phyloP scores from a whole-genome alignment of 2,329 filamentous ascomycete genomes.

The Lasiodiplodia sp. region DNA sequence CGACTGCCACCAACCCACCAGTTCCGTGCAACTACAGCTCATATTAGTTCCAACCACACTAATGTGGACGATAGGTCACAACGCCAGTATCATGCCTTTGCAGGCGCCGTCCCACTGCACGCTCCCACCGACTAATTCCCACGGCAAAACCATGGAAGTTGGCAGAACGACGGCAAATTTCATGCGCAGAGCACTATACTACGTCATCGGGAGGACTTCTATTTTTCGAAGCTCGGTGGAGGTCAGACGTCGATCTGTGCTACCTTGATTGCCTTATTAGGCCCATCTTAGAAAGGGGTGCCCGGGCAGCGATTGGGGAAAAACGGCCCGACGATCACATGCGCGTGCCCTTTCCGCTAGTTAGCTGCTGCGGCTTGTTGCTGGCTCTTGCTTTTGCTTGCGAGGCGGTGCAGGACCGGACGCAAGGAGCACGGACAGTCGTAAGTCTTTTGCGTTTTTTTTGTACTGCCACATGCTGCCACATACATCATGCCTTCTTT shows the following conservation, averaged over 20 bases:
- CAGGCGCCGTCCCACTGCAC: not conserved
- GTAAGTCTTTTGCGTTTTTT: not conserved
- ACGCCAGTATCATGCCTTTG: not conserved
- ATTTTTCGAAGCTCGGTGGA: not conserved
- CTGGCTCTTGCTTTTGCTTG: slow-evolving; percentile 1
- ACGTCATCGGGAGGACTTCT: not conserved
- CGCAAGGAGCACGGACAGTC: slow-evolving; percentile 12
- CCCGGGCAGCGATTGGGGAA: not conserved
- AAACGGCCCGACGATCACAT: not conserved
- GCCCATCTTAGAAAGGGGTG: not conserved
- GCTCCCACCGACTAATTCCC: not conserved
- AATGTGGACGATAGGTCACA: not conserved
- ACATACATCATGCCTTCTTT: not conserved
- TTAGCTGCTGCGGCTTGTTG: not conserved
- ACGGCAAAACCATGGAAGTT: not conserved
- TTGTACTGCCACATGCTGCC: slow-evolving; percentile 25
- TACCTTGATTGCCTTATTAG: not conserved
- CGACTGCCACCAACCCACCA: not conserved
- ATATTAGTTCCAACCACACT: not conserved
- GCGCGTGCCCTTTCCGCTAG: not conserved
- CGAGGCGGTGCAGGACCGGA: not conserved
- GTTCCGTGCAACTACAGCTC: slow-evolving; percentile 3
- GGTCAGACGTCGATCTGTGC: slow-evolving; percentile 1
- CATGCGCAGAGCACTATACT: not conserved
- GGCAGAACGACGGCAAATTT: not conserved